Base-by-base conservation (phyloP, 1,284 basidiomycete genomes). In the Tremellales sp. region DNA sequence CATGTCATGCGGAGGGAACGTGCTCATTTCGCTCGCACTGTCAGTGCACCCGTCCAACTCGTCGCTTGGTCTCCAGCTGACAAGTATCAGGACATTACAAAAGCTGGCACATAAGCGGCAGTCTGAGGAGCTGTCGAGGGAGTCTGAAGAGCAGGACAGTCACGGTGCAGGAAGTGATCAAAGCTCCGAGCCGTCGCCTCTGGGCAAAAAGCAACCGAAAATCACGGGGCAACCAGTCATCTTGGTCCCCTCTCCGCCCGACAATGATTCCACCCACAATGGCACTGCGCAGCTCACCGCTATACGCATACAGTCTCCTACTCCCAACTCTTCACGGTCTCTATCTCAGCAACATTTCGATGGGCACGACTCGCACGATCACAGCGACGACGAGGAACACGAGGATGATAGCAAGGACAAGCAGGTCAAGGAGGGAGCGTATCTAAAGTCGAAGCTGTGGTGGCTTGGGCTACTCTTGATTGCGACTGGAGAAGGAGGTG, bases 391-490 rank as follows among this genome's bases (percentile, higher is more conserved):
- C 3, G 26, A 33, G 48, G 43, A 54, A 13, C 54, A 37, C 22
- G 31, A 65, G 55, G 75, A 87, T 64, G 78, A 31, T 31, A 8
- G 10, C 29, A 31, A 15, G 15, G 36, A 39, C 36, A 39, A 39
- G 36, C 36, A 64, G 27, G 58, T 60, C 17, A 53, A 56, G 22
- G 68, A 74, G 45, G 64, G 67, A 11, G 82, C 82, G 51, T 94
- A 93, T 72, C 76, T 97, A 17, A 83, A 80, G 58, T 89, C 86
- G 6, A 89, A 84, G 66, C 66, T 93, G 52, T 98, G 93, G 93
- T 96, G 93, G 91, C 63, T 82, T 6, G 94, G 94, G 0, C 85
- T 97, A 54, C 63, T 82, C 11, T 77, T 97, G 40, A 94, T 97
- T 85, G 88, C 89, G 56, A 55, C 96, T 11, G 94, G 94, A 13